phyloP scores from a whole-genome alignment of 2,329 filamentous ascomycete species.

The Zasmidium angulare region DNA sequence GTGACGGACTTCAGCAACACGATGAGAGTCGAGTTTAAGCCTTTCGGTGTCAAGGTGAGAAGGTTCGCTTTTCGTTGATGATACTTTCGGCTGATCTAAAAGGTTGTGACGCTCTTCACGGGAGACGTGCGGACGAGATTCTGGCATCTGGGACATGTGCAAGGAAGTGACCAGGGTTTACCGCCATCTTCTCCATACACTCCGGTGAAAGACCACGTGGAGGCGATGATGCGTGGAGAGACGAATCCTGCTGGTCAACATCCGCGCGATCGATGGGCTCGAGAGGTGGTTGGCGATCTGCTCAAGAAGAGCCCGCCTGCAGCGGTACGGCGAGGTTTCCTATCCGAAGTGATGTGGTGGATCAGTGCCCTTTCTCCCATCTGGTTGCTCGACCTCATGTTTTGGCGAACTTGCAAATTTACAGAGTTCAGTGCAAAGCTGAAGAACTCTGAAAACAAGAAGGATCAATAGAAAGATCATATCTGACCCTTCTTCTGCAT shows the following conservation, averaged over 20 bases:
- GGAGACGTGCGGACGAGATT: neutral
- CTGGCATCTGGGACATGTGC: neutral
- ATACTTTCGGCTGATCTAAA: neutral
- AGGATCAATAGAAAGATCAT: slow-evolving; percentile 1
- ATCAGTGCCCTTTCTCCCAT: neutral
- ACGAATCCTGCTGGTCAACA: neutral
- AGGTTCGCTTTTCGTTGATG: neutral
- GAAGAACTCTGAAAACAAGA: neutral
- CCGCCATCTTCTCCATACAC: slow-evolving; percentile 48
- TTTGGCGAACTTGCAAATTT: slow-evolving; percentile 2
- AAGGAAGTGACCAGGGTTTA: slow-evolving; percentile 41
- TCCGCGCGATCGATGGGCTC: slow-evolving; percentile 1
- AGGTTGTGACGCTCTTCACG: slow-evolving; percentile 20
- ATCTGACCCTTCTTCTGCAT: slow-evolving; percentile 41
- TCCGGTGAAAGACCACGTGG: slow-evolving; percentile 44
- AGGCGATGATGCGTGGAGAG: slow-evolving; percentile 9
- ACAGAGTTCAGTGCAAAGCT: neutral
- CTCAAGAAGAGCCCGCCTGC: neutral
- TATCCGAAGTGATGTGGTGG: slow-evolving; percentile 1
- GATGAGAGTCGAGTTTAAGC: slow-evolving; percentile 26
- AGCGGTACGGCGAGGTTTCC: slow-evolving; percentile 8
- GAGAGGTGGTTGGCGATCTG: slow-evolving; percentile 6
- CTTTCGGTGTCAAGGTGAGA: slow-evolving; percentile 26
- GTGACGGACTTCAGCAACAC: slow-evolving; percentile 19
- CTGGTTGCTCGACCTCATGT: neutral